Evolutionary conservation across 441 rosid species (phyloP).

Genomic region (Gossypium davidsonii): DNA sequence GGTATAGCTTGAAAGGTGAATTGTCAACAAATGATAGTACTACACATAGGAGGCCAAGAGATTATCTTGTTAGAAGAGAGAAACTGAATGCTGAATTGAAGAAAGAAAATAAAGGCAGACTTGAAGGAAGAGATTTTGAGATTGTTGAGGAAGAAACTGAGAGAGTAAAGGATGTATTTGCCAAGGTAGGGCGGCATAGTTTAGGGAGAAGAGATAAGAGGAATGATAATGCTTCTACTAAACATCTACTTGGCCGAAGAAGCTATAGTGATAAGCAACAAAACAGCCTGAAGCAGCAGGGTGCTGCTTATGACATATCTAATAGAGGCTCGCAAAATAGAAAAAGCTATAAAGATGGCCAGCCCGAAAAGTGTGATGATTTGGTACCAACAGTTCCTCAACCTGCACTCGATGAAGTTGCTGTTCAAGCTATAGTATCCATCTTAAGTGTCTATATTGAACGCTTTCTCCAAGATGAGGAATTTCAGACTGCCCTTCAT

Average conservation of each 20-base stretch:
- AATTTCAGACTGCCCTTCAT: slow-evolving; percentile 32
- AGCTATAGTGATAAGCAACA: slow-evolving; percentile 5
- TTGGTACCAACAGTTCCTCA: slow-evolving; percentile 20
- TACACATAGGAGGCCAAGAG: slow-evolving; percentile 24
- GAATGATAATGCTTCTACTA: slow-evolving; percentile 18
- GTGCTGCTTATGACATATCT: slow-evolving; percentile 21
- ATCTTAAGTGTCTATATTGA: slow-evolving; percentile 42
- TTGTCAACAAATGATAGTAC: slow-evolving; percentile 20
- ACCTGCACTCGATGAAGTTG: slow-evolving; percentile 57
- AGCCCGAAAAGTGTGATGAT: slow-evolving; percentile 16
- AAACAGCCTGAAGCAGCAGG: slow-evolving; percentile 17
- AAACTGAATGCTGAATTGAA: slow-evolving; percentile 15
- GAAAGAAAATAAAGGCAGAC: slow-evolving; percentile 15
- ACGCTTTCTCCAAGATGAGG: slow-evolving; percentile 35
- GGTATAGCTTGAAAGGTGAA: slow-evolving; percentile 24
- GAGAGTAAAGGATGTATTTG: slow-evolving; percentile 27
- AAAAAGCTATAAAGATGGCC: slow-evolving; percentile 22
- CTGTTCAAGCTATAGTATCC: slow-evolving; percentile 48
- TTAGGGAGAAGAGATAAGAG: slow-evolving; percentile 20
- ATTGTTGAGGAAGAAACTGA: slow-evolving; percentile 25
- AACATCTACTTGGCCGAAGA: background rate
- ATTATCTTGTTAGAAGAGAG: slow-evolving; percentile 27
- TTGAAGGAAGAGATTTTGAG: slow-evolving; percentile 26
- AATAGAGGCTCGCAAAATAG: slow-evolving; percentile 21
- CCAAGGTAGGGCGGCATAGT: slow-evolving; percentile 20